These are phyloP conservation scores for Solanum hybrid DNA, from an alignment of 305 asterid species.

Conservation along the genomic window DNA sequence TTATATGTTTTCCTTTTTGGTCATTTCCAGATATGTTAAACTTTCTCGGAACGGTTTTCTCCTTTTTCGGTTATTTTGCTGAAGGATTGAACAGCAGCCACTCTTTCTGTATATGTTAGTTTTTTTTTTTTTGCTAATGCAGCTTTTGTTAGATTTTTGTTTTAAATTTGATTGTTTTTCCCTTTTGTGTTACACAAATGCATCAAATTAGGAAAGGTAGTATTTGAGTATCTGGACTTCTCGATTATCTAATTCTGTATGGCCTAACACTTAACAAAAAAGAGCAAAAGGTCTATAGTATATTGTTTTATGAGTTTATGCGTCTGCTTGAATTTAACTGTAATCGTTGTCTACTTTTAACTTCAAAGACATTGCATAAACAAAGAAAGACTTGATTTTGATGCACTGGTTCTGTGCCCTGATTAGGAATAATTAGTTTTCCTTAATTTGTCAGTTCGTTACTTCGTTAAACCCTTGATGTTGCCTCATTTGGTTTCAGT, in stretches of 20 bases:
- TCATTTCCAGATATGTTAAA: neutral
- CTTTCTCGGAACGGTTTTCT: neutral
- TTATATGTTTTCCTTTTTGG: neutral
- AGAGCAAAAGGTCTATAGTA: neutral
- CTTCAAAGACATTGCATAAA: neutral
- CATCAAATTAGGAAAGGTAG: neutral
- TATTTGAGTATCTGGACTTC: neutral
- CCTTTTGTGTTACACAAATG: neutral
- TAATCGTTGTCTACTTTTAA: neutral
- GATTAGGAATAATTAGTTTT: neutral
- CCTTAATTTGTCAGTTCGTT: neutral
- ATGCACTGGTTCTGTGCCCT: neutral
- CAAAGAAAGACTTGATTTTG: neutral
- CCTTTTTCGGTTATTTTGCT: neutral
- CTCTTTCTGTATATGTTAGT: neutral
- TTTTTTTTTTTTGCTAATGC: neutral
- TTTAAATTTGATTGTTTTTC: neutral
- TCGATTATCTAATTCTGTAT: neutral
- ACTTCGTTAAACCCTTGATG: neutral
- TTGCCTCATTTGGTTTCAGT: neutral
- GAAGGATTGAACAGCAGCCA: neutral
- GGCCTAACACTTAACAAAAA: neutral
- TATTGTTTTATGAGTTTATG: neutral
- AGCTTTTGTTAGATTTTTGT: neutral
- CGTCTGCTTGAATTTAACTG: neutral